Percentiles rank a stretch among this genome's conserved stretches.
Conservation (phyloP, 371 early-diverging fungal species). For the Lichtheimia ramosa region DNA sequence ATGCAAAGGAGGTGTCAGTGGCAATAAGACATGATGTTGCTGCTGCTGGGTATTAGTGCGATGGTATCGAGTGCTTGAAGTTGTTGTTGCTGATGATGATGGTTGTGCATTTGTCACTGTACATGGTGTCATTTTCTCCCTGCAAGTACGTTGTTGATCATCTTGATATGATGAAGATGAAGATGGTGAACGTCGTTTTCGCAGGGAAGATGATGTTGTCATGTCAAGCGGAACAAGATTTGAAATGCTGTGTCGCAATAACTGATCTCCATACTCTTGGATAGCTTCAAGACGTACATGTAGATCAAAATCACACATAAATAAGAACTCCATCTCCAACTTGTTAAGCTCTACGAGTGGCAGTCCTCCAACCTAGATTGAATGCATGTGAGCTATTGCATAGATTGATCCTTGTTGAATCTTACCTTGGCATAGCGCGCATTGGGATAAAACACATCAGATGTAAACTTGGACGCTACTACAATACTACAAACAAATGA, state of each 20-base stretch:
- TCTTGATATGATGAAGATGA: too few relatives aligned
- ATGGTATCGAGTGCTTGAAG: not conserved
- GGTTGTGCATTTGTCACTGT: too few relatives aligned
- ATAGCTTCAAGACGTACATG: slow-evolving; percentile 68
- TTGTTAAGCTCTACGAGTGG: slow-evolving; percentile 82
- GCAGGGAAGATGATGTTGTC: too few relatives aligned
- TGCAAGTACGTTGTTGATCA: too few relatives aligned
- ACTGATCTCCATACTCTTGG: slow-evolving; percentile 68
- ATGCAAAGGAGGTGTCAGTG: not conserved
- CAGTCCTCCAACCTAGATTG: slow-evolving; percentile 79
- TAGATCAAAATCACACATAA: slow-evolving; percentile 81
- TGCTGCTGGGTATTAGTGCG: not conserved
- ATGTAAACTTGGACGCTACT: slow-evolving; percentile 82
- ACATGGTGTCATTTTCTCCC: too few relatives aligned
- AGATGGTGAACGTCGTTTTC: too few relatives aligned
- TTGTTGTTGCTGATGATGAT: too few relatives aligned
- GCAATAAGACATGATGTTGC: not conserved
- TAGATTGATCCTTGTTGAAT: not conserved
- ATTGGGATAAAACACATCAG: slow-evolving; percentile 84
- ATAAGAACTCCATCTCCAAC: slow-evolving; percentile 86
- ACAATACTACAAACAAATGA: slow-evolving; percentile 51
- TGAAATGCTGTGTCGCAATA: slow-evolving; percentile 13
- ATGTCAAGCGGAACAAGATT: too few relatives aligned
- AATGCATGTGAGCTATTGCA: not conserved
- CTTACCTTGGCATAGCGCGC: slow-evolving; percentile 71